A percentile compares a stretch with the other conserved stretches of the same genome.
Evolutionary conservation across 2,329 filamentous ascomycete species (phyloP).

Genomic region (Colletotrichum theobromicola): DNA sequence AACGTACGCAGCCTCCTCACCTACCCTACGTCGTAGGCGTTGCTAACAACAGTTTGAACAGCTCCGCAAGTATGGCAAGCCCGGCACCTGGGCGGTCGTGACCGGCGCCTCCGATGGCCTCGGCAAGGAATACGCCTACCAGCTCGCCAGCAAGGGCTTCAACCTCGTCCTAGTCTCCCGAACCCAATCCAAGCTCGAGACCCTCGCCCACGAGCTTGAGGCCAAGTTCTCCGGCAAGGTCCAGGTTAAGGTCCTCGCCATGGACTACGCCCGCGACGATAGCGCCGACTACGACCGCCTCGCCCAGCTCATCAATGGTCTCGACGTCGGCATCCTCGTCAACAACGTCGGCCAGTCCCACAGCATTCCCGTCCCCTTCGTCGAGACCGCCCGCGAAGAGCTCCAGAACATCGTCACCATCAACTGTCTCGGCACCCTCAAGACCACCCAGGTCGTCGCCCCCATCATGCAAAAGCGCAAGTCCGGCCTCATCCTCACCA

Average conservation of each 20-base stretch:
- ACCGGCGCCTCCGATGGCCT: slow-evolving; percentile 97
- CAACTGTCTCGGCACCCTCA: slow-evolving; percentile 91
- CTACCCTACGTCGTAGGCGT: not conserved
- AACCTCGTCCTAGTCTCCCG: slow-evolving; percentile 95
- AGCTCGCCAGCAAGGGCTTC: slow-evolving; percentile 90
- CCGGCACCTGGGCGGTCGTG: slow-evolving; percentile 91
- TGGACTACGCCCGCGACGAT: slow-evolving; percentile 87
- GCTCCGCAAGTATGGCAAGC: slow-evolving; percentile 89
- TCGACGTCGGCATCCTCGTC: slow-evolving; percentile 87
- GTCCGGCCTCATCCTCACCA: slow-evolving; percentile 85
- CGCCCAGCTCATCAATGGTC: slow-evolving; percentile 68
- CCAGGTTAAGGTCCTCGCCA: slow-evolving; percentile 79
- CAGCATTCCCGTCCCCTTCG: slow-evolving; percentile 88
- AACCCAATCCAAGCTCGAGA: slow-evolving; percentile 88
- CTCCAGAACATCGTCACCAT: slow-evolving; percentile 91
- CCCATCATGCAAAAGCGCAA: slow-evolving; percentile 84
- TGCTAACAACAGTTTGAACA: slow-evolving; percentile 39
- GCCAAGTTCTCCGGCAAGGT: slow-evolving; percentile 69
- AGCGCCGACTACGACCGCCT: slow-evolving; percentile 82
- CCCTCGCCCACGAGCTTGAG: slow-evolving; percentile 77
- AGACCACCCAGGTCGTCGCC: slow-evolving; percentile 83
- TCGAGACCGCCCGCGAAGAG: slow-evolving; percentile 79
- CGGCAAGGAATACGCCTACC: slow-evolving; percentile 92
- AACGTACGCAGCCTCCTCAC: slow-evolving; percentile 50
- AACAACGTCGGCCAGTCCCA: slow-evolving; percentile 98